Evolutionary conservation across 2,329 filamentous ascomycete species (phyloP).

Genomic region (Phialocephala subalpina): DNA sequence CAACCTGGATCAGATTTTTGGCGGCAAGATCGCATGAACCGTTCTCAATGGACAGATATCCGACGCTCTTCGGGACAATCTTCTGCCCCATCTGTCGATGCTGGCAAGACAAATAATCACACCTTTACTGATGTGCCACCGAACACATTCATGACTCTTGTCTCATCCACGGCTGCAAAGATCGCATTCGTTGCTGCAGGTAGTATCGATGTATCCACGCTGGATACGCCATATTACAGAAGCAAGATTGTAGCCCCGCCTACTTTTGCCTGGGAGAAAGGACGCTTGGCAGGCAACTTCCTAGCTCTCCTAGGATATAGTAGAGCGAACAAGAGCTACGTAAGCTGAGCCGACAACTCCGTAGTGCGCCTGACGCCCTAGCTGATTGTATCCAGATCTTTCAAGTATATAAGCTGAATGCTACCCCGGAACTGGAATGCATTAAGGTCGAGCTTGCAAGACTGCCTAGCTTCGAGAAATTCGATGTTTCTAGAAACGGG

Average conservation of each 20-base stretch:
- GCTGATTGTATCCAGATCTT: neutral
- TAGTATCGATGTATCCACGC: slow-evolving; percentile 1
- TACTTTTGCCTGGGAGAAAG: slow-evolving; percentile 5
- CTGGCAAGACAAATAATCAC: neutral
- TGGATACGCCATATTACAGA: slow-evolving; percentile 10
- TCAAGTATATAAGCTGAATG: neutral
- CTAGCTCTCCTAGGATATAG: slow-evolving; percentile 5
- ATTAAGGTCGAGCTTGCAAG: neutral
- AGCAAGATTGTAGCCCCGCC: neutral
- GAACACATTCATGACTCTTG: slow-evolving; percentile 4
- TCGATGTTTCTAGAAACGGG: slow-evolving; percentile 15
- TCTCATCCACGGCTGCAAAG: slow-evolving; percentile 16
- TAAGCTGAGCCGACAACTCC: neutral
- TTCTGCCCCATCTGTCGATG: neutral
- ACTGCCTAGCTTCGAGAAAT: slow-evolving; percentile 16
- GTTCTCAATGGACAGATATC: neutral
- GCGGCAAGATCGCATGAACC: neutral
- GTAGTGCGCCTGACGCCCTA: too few species aligned
- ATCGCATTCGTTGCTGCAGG: slow-evolving; percentile 11
- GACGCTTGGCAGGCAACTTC: slow-evolving; percentile 19
- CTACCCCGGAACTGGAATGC: neutral
- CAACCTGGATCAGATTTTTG: neutral
- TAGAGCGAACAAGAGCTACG: neutral
- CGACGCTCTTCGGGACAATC: slow-evolving; percentile 4
- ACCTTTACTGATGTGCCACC: neutral